Evolutionary conservation across 768 basidiomycete species (phyloP), one percentile per base, ranked within the genome.

Genomic region (Tulasnella sp.): DNA sequence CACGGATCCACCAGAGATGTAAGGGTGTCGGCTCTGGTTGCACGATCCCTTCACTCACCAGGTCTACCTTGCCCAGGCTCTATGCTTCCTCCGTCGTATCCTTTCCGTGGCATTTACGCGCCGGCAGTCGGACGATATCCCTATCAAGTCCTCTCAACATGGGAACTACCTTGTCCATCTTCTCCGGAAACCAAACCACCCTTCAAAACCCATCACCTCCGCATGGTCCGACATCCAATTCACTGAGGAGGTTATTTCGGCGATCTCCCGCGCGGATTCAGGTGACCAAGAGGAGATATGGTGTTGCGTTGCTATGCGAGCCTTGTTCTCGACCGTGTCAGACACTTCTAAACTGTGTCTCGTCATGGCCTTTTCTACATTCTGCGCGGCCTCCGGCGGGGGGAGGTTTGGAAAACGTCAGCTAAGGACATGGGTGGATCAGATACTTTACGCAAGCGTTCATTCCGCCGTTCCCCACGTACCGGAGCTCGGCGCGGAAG

Each of bases 171-270:
- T 80, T 34, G 74, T 75, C 44, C 46, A 42, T 22, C 79, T 80
- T 28, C 72, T 80, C 18, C 79, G 58, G 11, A 80, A 80, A 41
- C 74, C 79, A 28, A 80, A 80, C 41, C 24, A 42, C 3, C 72
- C 79, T 16, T 80, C 79, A 40, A 80, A 75, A 22, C 79, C 79
- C 16, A 41, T 80, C 72, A 73, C 72, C 2, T 37, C 46, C 42
- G 44, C 72, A 48, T 80, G 79, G 79, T 41, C 79, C 24, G 79
- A 80, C 37, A 24, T 41, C 24, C 24, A 74, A 22, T 75, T 80
- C 42, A 44, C 72, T 8, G 60, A 78, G 8, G 77, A 78, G 64
- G 77, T 78, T 54, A 46, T 75, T 42, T 42, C 40, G 40, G 40
- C 41, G 14, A 34, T 75, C 34, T 75, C 74, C 18, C 40, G 46